Evolutionary conservation across 106 monocot genomes (phyloP).

Genomic region (Phalaenopsis equestris): DNA sequence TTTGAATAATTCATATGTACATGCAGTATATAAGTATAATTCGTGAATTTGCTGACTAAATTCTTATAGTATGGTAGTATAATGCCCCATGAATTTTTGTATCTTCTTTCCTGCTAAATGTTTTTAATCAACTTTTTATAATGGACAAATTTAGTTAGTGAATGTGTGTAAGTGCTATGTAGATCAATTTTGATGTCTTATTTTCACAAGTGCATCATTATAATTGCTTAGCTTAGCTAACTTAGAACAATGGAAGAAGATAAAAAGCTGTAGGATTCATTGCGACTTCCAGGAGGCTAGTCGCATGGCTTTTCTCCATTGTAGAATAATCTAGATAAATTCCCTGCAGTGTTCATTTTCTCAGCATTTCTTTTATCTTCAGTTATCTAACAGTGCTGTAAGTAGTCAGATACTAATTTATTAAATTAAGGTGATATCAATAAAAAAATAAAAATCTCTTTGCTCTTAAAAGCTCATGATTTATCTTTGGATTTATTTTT

Average conservation of each 20-base stretch:
- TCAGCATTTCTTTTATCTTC: neutral
- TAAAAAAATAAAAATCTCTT: neutral
- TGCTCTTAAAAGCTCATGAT: too few species aligned
- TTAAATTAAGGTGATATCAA: neutral
- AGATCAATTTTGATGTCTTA: too few species aligned
- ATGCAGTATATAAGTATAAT: neutral
- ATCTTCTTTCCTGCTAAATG: neutral
- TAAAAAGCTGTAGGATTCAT: too few species aligned
- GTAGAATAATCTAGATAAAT: neutral
- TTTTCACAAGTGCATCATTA: too few species aligned
- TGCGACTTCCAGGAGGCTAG: neutral
- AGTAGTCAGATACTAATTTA: neutral
- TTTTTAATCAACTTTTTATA: neutral
- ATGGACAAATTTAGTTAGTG: neutral
- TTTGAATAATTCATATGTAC: neutral
- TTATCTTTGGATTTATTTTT: too few species aligned
- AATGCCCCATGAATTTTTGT: neutral
- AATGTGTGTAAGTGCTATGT: too few species aligned
- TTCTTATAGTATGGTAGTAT: neutral
- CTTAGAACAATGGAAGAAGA: too few species aligned
- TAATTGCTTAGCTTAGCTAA: too few species aligned
- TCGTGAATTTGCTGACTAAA: neutral
- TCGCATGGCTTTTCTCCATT: neutral
- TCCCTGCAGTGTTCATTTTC: neutral
- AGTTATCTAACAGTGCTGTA: neutral